A percentile compares a stretch with the other conserved stretches of the same genome.
phyloP scores from a whole-genome alignment of 2,329 filamentous ascomycete species.

The Bretziella fagacearum region DNA sequence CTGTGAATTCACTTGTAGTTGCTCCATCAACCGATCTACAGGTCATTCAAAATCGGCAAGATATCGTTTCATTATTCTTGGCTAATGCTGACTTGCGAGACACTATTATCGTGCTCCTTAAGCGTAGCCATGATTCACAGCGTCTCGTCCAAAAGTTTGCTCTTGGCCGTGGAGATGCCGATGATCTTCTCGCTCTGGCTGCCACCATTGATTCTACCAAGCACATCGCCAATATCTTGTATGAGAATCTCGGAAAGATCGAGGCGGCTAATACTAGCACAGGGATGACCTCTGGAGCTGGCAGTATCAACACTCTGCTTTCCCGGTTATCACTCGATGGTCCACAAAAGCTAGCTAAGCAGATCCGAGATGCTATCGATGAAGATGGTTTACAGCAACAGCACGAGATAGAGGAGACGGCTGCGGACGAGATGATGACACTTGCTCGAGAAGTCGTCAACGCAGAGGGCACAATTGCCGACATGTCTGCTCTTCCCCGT shows the following conservation, averaged over 20 bases:
- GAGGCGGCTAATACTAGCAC: neutral
- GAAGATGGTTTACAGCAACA: constrained; percentile 64
- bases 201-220: constrained; percentile 62
- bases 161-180: constrained; percentile 75
- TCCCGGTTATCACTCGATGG: constrained; percentile 47
- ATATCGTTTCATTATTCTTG: constrained; percentile 65
- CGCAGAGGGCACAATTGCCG: constrained; percentile 45
- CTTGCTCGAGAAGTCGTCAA: constrained; percentile 56
- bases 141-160: constrained; percentile 89
- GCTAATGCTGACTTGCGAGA: constrained; percentile 51
- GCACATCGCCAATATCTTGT: constrained; percentile 37
- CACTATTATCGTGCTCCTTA: constrained; percentile 48
- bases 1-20: constrained; percentile 21
- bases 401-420: constrained; percentile 58
- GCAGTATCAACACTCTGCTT: constrained; percentile 30
- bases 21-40: constrained; percentile 75
- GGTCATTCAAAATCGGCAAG: constrained; percentile 61
- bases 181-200: constrained; percentile 72
- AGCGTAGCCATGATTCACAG: constrained; percentile 67
- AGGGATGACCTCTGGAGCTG: neutral
- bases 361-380: constrained; percentile 67
- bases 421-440: constrained; percentile 51
- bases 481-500: constrained; percentile 38
- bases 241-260: neutral
- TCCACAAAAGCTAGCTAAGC: constrained; percentile 49